These are phyloP conservation scores for Phytophthora sansomeana DNA, from an alignment of 352 stramenopile species.

Conservation along the genomic window DNA sequence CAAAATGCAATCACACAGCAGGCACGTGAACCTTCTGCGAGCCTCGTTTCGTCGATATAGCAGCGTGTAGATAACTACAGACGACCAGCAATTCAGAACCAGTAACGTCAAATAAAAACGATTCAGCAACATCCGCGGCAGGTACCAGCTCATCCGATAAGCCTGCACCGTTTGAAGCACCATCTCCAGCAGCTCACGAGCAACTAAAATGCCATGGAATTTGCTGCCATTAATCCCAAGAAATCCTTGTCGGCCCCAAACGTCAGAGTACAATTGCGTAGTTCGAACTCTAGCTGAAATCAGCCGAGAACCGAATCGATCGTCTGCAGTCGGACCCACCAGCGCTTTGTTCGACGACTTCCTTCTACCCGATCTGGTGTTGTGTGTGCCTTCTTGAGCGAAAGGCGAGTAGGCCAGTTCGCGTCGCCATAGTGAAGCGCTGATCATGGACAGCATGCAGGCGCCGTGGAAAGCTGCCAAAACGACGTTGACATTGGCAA, in stretches of 20 bases:
- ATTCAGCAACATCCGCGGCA: slow-evolving; percentile 31
- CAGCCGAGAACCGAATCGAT: neutral
- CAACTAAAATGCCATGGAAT: slow-evolving; percentile 25
- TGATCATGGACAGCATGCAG: slow-evolving; percentile 19
- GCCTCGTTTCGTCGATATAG: slow-evolving; percentile 22
- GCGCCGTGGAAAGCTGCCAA: slow-evolving; percentile 28
- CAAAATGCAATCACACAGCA: slow-evolving; percentile 40
- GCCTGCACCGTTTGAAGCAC: slow-evolving; percentile 42
- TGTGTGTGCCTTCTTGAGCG: neutral
- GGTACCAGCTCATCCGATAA: slow-evolving; percentile 42
- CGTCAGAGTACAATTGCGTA: slow-evolving; percentile 6
- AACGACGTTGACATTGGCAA: slow-evolving; percentile 29
- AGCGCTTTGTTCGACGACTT: neutral
- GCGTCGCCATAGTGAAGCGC: slow-evolving; percentile 11
- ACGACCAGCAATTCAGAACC: slow-evolving; percentile 41
- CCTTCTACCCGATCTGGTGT: neutral
- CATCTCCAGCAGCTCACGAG: slow-evolving; percentile 37
- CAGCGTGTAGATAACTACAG: slow-evolving; percentile 25
- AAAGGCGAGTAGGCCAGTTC: slow-evolving; percentile 13
- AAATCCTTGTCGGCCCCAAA: slow-evolving; percentile 22
- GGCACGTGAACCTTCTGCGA: slow-evolving; percentile 33
- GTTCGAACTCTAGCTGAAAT: slow-evolving; percentile 1
- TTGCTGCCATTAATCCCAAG: slow-evolving; percentile 33
- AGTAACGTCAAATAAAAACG: slow-evolving; percentile 35
- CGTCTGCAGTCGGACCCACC: neutral